Base-by-base conservation (phyloP, 2,329 filamentous ascomycete species). In the Cladosporium sp. region DNA sequence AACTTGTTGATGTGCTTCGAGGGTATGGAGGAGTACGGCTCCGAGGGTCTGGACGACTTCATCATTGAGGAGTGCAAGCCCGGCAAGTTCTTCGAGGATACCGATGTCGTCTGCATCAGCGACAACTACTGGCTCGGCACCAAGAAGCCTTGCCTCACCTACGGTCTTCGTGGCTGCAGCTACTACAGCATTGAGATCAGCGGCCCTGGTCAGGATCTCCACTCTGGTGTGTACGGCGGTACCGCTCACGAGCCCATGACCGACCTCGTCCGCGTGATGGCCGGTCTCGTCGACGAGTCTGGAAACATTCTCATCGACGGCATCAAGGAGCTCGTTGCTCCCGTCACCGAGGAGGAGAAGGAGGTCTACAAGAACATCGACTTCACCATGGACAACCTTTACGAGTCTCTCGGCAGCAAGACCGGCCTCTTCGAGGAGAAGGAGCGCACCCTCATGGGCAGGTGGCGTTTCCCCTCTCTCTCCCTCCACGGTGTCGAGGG, bases 41-140 rank as follows among this genome's bases (percentile, higher is more conserved):
- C 93, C 0, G 94, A 98, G 78, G 95, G 95, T 44, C 85, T 99
- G 64, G 95, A 99, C 75, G 94, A 97, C 72, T 91, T 98, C 71
- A 97, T 99, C 80, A 85, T 91, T 71, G 89, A 87, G 56, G 95
- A 99, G 82, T 93, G 91, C 71, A 92, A 96, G 82, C 72, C 72
- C 8, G 74, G 74, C 66, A 91, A 91, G 74, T 98, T 89, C 84
- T 99, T 99, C 83, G 92, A 92, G 75, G 94, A 97, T 74, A 89
- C 93, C 40, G 95, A 99, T 72, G 95, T 93, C 6, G 92, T 98
- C 67, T 99, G 95, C 82, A 99, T 99, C 77, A 97, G 92, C 57
- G 95, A 99, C 81, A 99, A 99, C 86, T 99, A 99, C 88, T 99
- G 95, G 95, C 89, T 99, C 49, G 95, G 95, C 66, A 98, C 95